Evolutionary conservation across 108 stramenopile species (phyloP).

Genomic region (Cylindrotheca closterium): DNA sequence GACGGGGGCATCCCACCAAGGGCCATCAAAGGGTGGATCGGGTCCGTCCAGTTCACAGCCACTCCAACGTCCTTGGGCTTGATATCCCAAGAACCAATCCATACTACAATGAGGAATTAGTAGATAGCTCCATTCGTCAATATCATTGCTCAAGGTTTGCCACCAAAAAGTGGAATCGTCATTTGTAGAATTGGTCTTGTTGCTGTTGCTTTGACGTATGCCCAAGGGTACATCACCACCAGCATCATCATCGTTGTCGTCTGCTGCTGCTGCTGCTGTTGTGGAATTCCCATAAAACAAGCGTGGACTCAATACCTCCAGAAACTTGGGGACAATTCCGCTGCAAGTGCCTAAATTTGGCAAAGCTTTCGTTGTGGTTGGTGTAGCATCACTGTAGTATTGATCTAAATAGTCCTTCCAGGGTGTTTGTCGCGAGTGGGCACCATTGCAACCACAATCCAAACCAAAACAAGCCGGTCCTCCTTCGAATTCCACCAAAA

Average conservation of each 20-base stretch:
- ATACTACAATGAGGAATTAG: slow-evolving; percentile 11
- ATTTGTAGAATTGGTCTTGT: neutral
- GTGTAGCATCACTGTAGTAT: neutral
- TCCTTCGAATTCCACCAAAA: slow-evolving; percentile 10
- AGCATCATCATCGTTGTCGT: too few species aligned
- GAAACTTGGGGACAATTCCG: neutral
- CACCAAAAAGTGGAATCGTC: too few species aligned
- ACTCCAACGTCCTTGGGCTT: neutral
- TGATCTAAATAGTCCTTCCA: too few species aligned
- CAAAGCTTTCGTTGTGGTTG: neutral
- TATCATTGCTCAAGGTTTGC: too few species aligned
- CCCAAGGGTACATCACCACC: too few species aligned
- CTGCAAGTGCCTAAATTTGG: neutral
- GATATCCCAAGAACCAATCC: slow-evolving; percentile 17
- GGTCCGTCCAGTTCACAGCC: neutral
- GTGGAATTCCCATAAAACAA: too few species aligned
- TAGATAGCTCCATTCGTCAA: slow-evolving; percentile 7
- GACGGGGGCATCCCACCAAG: too few species aligned
- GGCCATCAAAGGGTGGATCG: too few species aligned
- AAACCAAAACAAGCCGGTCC: slow-evolving; percentile 10
- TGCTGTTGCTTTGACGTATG: neutral
- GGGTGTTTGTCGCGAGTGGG: neutral
- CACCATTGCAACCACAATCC: neutral
- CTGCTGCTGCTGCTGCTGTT: too few species aligned
- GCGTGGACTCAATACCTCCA: neutral